Conservation (phyloP, 2,329 filamentous ascomycete species). For the Hypoxylon sp. region DNA sequence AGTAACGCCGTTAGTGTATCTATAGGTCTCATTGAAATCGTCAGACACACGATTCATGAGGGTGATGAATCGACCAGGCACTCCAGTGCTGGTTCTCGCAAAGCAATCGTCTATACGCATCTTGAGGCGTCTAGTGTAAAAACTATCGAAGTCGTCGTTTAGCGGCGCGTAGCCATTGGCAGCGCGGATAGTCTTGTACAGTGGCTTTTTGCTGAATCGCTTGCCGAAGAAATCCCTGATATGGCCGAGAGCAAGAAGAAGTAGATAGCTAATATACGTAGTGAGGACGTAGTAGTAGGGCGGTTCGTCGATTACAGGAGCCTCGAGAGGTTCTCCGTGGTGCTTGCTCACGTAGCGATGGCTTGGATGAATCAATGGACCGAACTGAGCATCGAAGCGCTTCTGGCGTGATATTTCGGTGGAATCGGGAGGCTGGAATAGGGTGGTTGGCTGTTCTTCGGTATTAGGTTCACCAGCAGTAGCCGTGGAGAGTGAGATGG, state of each 20-base stretch:
- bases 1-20: constrained; percentile 89
- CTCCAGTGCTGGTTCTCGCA: constrained; percentile 89
- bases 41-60: constrained; percentile 91
- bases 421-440: constrained; percentile 90
- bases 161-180: constrained; percentile 93
- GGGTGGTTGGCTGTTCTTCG: constrained; percentile 80
- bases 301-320: constrained; percentile 93
- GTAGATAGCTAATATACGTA: constrained; percentile 97
- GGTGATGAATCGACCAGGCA: constrained; percentile 94
- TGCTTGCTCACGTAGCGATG: constrained; percentile 94
- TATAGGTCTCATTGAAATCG: constrained; percentile 92
- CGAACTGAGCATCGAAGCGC: constrained; percentile 90
- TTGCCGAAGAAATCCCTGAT: constrained; percentile 98
- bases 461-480: constrained; percentile 80
- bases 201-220: constrained; percentile 85
- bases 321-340: constrained; percentile 82
- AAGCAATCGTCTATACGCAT: constrained; percentile 97
- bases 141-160: constrained; percentile 99
- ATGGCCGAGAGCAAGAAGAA: constrained; percentile 95
- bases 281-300: constrained; percentile 97
- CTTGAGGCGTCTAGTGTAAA: constrained; percentile 94
- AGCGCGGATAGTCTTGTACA: constrained; percentile 85
- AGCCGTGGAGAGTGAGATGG: constrained; percentile 91
- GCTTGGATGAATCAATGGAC: constrained; percentile 81
- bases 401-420: constrained; percentile 83